phyloP scores from a whole-genome alignment of 257 asterid species.

The Catharanthus roseus region DNA sequence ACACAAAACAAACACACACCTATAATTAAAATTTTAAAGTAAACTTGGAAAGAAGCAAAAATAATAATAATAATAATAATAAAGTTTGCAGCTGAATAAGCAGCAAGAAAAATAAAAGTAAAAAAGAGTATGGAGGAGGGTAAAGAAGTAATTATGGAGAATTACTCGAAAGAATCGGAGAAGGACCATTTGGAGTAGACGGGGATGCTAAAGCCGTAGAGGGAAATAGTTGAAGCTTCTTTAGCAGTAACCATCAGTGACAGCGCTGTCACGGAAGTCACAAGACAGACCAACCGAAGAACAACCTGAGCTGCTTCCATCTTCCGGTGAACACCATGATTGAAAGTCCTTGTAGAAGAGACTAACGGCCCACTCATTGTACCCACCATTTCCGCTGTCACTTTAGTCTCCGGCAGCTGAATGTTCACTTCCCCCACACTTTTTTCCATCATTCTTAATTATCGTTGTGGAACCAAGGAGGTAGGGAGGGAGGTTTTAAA shows the following conservation, averaged over 20 bases:
- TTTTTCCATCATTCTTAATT: constrained; percentile 31
- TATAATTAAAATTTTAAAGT: too few relatives aligned
- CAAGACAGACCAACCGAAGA: constrained; percentile 46
- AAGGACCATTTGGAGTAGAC: constrained; percentile 82
- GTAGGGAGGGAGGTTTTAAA: background rate
- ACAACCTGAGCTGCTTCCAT: constrained; percentile 41
- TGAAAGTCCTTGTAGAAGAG: background rate
- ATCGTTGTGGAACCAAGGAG: constrained; percentile 3
- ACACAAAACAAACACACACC: too few relatives aligned
- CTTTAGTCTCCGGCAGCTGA: constrained; percentile 59
- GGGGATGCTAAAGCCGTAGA: constrained; percentile 69
- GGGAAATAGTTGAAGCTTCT: constrained; percentile 58
- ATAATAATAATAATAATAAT: too few relatives aligned
- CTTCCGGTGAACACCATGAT: constrained; percentile 25
- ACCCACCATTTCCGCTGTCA: constrained; percentile 28
- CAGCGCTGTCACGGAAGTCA: constrained; percentile 49
- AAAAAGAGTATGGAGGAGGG: too few relatives aligned
- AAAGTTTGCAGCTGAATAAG: too few relatives aligned
- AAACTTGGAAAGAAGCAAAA: too few relatives aligned
- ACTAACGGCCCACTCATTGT: constrained; percentile 30
- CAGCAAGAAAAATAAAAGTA: too few relatives aligned
- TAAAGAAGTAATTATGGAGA: too few relatives aligned
- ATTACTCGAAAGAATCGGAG: constrained; percentile 72
- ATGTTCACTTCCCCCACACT: constrained; percentile 39
- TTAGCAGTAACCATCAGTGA: constrained; percentile 66